Evolutionary conservation across 225 moss, liverwort and hornwort genomes (phyloP), one percentile per base, ranked within the genome.

Genomic region (Straminergon stramineum): DNA sequence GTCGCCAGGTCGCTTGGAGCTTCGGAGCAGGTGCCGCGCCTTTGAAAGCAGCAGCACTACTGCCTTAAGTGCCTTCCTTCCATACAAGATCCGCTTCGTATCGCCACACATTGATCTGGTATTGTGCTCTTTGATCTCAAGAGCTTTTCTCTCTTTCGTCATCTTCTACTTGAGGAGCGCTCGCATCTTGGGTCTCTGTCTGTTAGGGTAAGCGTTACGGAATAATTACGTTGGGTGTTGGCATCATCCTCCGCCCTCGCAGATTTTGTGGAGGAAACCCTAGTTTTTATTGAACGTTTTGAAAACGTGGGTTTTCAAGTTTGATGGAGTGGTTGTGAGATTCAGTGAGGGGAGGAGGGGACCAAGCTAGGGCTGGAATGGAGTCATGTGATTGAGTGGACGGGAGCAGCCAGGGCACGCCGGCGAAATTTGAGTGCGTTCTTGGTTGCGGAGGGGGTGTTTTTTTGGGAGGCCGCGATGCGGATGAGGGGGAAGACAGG

Each of bases 401-500:
- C 37, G 80, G 45, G 65, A 30, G 68, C 39, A 39, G 85, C 32
- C 76, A 51, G 76, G 18, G 17, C 58, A 3, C 21, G 2, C 34
- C 23, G 45, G 89, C 5, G 27, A 27, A 57, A 84, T 75, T 88
- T 89, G 45, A 41, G 75, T 43, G 65, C 52, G 18, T 52, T 82
- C 35, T 62, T 73, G 81, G 81, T 81, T 60, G 61, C 60, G 60
- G 60, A 10, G 41, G 57, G 17, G 43, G 45, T 34, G 26, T 6
- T 39, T n/a, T 62, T 9, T 23, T 6, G 71, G 53, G 62, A 35
- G 85, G 79, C 16, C 80, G 84, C 93, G 88, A 94, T 93, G 94
- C 92, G 92, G 67, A 92, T 93, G 92, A 30, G 78, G 91, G 93
- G 92, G 83, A 92, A 79, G 76, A 65, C 81, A 86, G 93, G 90